phyloP scores from a whole-genome alignment of 164 flowering plant genomes.

The Macadamia tetraphylla region DNA sequence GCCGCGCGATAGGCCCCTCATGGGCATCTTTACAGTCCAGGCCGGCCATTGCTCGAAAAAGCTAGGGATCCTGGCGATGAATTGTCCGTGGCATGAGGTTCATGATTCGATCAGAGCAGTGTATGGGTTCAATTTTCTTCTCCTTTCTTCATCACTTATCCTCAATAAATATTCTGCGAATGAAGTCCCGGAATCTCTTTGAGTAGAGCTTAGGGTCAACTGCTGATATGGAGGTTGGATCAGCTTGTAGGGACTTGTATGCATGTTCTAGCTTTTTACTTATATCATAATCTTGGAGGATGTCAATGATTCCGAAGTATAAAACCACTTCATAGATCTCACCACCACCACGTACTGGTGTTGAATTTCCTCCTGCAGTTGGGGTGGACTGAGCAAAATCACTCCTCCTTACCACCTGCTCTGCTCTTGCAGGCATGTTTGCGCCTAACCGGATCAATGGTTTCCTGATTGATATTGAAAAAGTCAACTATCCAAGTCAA shows the following conservation, averaged over 20 bases:
- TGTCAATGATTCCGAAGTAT: conserved; percentile 84
- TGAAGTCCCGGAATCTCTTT: conserved; percentile 69
- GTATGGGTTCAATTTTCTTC: neutral
- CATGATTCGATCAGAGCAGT: neutral
- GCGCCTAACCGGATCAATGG: conserved; percentile 64
- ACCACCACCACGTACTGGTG: conserved; percentile 38
- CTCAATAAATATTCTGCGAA: conserved; percentile 62
- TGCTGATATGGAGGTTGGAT: conserved; percentile 77
- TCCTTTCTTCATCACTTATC: conserved; percentile 17
- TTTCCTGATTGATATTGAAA: conserved; percentile 32
- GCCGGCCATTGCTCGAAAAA: neutral
- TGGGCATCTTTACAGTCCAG: no score
- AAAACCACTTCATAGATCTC: conserved; percentile 70
- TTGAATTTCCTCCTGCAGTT: conserved; percentile 32
- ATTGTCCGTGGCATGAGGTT: neutral
- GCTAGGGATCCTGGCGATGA: neutral
- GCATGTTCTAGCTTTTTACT: conserved; percentile 92
- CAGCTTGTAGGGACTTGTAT: conserved; percentile 79
- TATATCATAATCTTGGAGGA: conserved; percentile 82
- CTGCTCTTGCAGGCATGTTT: conserved; percentile 80
- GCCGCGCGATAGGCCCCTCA: no score
- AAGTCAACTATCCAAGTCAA: no score
- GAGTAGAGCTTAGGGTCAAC: conserved; percentile 91
- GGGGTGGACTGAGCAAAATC: conserved; percentile 46
- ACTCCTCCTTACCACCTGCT: conserved; percentile 52